A percentile compares a stretch with the other conserved stretches of the same genome.
phyloP scores from a whole-genome alignment of 305 asterid genomes.

The Petunia hybrid region DNA sequence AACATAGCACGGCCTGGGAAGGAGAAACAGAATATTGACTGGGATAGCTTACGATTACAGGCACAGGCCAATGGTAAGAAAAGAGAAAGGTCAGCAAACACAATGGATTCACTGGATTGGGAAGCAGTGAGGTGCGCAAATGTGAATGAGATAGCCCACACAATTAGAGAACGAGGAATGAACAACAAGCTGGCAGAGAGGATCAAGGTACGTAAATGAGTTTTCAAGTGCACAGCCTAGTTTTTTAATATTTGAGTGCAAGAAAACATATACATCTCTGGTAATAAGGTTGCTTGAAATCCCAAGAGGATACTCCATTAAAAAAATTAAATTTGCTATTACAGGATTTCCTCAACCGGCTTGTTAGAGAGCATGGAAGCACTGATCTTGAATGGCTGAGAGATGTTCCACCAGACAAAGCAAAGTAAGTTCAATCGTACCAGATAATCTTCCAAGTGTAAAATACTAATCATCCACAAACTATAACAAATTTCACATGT shows the following conservation, averaged over 20 bases:
- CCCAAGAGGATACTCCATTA: background rate
- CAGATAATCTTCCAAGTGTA: constrained; percentile 6
- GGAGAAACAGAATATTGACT: constrained; percentile 66
- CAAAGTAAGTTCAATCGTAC: constrained; percentile 67
- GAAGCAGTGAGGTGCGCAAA: constrained; percentile 88
- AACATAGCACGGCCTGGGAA: constrained; percentile 60
- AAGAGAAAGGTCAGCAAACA: constrained; percentile 60
- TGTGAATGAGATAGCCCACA: constrained; percentile 77
- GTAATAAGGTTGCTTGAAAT: constrained; percentile 19
- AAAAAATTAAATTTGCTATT: constrained; percentile 32
- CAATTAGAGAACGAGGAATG: constrained; percentile 97
- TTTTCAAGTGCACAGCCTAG: constrained; percentile 4
- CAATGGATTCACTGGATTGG: constrained; percentile 93
- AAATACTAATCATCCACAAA: constrained; percentile 27
- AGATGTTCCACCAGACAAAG: constrained; percentile 96
- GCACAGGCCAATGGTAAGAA: constrained; percentile 53
- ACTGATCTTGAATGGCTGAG: constrained; percentile 97
- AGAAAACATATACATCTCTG: constrained; percentile 18
- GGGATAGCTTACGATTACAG: constrained; percentile 83
- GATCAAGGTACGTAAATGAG: constrained; percentile 68
- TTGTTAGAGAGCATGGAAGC: constrained; percentile 88
- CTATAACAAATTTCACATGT: constrained; percentile 16
- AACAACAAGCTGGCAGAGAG: constrained; percentile 92
- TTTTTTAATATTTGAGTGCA: background rate
- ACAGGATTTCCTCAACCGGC: constrained; percentile 89